Base-by-base conservation (phyloP, 148 eudicot species). In the Spergularia marina region DNA sequence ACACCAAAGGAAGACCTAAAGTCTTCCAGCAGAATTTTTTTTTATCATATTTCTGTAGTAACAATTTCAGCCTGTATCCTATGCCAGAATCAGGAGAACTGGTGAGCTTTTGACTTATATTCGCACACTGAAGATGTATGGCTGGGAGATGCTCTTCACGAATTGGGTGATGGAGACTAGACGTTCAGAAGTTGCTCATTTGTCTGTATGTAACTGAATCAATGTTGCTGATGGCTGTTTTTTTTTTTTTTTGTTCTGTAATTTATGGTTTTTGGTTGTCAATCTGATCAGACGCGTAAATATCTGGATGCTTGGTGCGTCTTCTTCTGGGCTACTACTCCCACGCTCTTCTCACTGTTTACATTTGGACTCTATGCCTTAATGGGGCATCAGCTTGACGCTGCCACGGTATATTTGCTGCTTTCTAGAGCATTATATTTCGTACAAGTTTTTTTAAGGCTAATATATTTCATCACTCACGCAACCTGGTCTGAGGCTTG, bases 251-350 rank as follows among this genome's bases (percentile, higher is more conserved):
- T 23, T 23, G 0, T 23, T 41, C 57, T 70, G 40, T 14, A 40
- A 15, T 13, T 41, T 68, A 70, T 70, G 21, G 25, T 65, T 59
- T 69, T 16, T 64, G 78, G 63, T 58, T 53, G 71, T 56, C 64
- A 52, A 65, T 62, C 41, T 74, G 30, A 52, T 65, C 77, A 95
- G 98, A 92, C 91, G 21, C 90, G 98, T 65, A 92, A 95, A 82
- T 95, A 95, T 79, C 79, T 95, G 84, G 98, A 95, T 87, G 97
- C 98, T 17, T 95, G 98, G 98, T 95, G 98, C 77, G 98, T 95
- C 53, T 95, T 95, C 84, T 95, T 95, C 84, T 92, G 98, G 98
- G 97, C 98, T 62, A 90, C 97, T 25, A 95, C 98, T 73, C 98
- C 98, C 34, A 88, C 98, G 58, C 95, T 95, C 66, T 95, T 92